These are phyloP conservation scores for Neofusicoccum parvum DNA, from an alignment of 2,329 filamentous ascomycete genomes.

Conservation along the genomic window DNA sequence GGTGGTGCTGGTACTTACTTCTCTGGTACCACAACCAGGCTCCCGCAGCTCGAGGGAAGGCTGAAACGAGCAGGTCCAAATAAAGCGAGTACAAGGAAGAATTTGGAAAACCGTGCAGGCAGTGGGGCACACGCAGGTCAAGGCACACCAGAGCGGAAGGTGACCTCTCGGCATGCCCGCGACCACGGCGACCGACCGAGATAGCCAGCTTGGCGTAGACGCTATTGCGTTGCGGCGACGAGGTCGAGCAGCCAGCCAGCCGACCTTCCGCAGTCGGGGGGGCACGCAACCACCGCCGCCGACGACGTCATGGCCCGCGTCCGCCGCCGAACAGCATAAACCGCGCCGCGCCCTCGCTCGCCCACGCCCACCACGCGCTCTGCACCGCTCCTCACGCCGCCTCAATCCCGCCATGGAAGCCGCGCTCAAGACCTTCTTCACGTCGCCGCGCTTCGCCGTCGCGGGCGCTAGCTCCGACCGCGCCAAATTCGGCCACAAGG, in stretches of 20 bases:
- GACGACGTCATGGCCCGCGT: not conserved
- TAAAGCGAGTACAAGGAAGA: not conserved
- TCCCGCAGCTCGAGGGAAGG: not conserved
- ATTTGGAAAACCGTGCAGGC: not conserved
- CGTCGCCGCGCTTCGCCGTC: conserved; percentile 78
- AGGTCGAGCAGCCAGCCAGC: not conserved
- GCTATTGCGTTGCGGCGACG: not conserved
- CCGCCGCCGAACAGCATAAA: not conserved
- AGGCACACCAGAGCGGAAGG: not conserved
- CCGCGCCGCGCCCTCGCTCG: not conserved
- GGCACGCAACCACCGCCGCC: not conserved
- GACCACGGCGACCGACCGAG: not conserved
- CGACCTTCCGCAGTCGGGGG: not conserved
- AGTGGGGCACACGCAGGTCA: not conserved
- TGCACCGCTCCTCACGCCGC: not conserved
- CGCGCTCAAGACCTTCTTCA: conserved; percentile 77
- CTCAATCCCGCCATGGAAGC: conserved; percentile 59
- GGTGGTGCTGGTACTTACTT: too few relatives aligned
- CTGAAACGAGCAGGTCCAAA: not conserved
- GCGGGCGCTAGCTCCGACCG: conserved; percentile 86
- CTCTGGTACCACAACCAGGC: too few relatives aligned
- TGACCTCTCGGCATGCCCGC: not conserved
- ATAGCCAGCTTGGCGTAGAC: not conserved
- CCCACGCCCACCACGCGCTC: conserved; percentile 19
- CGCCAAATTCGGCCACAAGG: conserved; percentile 85